These are phyloP conservation scores for Cucurbitaria berberidis DNA, from an alignment of 2,329 filamentous ascomycete species.

Conservation along the genomic window DNA sequence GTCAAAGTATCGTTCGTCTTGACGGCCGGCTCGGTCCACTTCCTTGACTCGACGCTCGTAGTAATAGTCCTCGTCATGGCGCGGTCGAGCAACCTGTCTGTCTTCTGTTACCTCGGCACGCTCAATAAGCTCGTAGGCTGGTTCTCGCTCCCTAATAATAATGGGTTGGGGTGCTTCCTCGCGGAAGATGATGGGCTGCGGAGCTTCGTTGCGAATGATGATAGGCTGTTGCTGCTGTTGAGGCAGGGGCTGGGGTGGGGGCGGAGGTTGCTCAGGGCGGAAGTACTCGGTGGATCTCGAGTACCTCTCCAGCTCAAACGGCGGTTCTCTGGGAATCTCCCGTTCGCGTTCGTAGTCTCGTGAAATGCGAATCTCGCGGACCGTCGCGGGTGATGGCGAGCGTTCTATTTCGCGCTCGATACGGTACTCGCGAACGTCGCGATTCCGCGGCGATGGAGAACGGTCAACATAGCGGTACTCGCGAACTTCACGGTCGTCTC, in stretches of 20 bases:
- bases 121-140: conserved; percentile 65
- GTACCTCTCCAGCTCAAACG: conserved; percentile 56
- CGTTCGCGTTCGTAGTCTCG: conserved; percentile 44
- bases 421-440: conserved; percentile 57
- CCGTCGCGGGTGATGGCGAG: conserved; percentile 54
- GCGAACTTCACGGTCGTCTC: conserved; percentile 39
- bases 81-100: conserved; percentile 53
- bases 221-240: conserved; percentile 45
- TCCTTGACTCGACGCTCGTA: conserved; percentile 64
- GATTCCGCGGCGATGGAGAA: conserved; percentile 51
- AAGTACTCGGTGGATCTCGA: conserved; percentile 61
- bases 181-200: conserved; percentile 62
- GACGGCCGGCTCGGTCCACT: conserved; percentile 56
- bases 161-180: conserved; percentile 57
- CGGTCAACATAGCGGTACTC: conserved; percentile 49
- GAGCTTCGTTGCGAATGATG: conserved; percentile 58
- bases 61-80: conserved; percentile 65
- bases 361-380: conserved; percentile 42
- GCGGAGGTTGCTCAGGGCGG: conserved; percentile 48
- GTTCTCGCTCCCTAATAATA: conserved; percentile 59
- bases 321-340: conserved; percentile 36
- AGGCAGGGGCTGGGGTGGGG: conserved; percentile 23
- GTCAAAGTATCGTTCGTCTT: conserved; percentile 45
- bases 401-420: conserved; percentile 59
- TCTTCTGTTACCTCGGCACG: conserved; percentile 61